Evolutionary conservation across 2,329 filamentous ascomycete species (phyloP), one percentile per base, ranked within the genome.

Genomic region (Hortaea werneckii): DNA sequence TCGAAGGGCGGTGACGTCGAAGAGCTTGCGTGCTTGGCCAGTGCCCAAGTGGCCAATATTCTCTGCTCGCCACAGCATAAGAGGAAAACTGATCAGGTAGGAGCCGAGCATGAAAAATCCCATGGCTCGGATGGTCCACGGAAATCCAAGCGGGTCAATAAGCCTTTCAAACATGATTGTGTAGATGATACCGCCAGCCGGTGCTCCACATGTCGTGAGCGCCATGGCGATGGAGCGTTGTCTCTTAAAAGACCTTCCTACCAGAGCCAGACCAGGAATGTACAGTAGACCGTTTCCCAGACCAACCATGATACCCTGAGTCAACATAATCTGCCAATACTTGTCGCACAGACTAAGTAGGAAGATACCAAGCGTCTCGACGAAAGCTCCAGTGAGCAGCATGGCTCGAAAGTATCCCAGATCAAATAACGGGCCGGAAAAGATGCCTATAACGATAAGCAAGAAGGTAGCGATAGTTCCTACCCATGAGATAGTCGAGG

Each of bases 161-260:
- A 83, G 63, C 43, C 77, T 73, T 29, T 68, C 56, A 20, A 69
- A 69, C 32, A 71, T 62, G 30, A 72, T 58, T 1, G 77, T 70
- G 0, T 81, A 80, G 3, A 83, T 69, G 8, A 83, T 65, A 0
- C 80, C 79, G 0, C 82, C 82, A 0, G 76, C 75, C 0, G 74
- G 75, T 9, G 76, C 77, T 1, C 82, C 82, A 0, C 73, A 75
- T 0, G 79, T 77, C 10, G 71, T 71, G 7, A 82, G 69, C 0
- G 78, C 78, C 12, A 84, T 69, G 1, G 80, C 81, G 2, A 83
- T 65, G 0, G 72, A 73, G 4, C 76, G 70, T 11, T 75, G 74
- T n/a, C 62, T 72, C 6, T 67, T 67, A 53, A 84, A 85, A 45
- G 82, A 83, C 34, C 63, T 55, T 4, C 61, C 58, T 10, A 66